Evolutionary conservation across 2,329 filamentous ascomycete genomes (phyloP), one percentile per base, ranked within the genome.

Genomic region (Penicillium sp.): DNA sequence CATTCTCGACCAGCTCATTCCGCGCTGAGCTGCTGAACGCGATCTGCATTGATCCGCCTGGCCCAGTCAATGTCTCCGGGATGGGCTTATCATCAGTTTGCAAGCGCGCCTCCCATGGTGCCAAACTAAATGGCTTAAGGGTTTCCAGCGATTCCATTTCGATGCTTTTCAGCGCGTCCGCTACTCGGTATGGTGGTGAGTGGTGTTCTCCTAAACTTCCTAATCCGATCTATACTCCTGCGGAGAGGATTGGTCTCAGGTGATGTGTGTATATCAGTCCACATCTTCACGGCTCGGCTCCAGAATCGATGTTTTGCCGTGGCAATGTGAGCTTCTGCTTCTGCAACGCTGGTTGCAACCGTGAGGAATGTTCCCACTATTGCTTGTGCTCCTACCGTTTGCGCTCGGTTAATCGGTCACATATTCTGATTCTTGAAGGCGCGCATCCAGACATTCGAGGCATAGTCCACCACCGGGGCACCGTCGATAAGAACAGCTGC

Each of bases 401-500:
- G 52, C 33, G 65, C 58, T 39, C 61, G 46, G 31, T 66, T 65
- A 11, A 68, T 61, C 28, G 51, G 54, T 29, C 49, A 43, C 19
- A 51, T 56, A 31, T 29, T 40, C 33, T 58, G 58, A 18, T 62
- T 45, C 52, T 60, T 60, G 21, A 26, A 62, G 3, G 54, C 56
- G 45, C 66, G 56, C 52, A 64, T 66, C 66, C 31, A 59, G 33
- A 59, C 43, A 37, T 45, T 56, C 5, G 53, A 56, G 16, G 63
- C 60, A 31, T 69, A 70, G 51, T 69, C 65, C 19, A 69, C 59
- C 14, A 63, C 59, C 36, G 59, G 62, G 3, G 61, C 14, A 70
- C 66, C 18, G 56, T 69, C n/a, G 61, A 63, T 51, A 43, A 58
- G 39, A 62, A 62, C 26, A 64, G 23, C 55, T 62, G 52, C 28